Evolutionary conservation across 768 basidiomycete species (phyloP).

Genomic region (Lepiota venenata): DNA sequence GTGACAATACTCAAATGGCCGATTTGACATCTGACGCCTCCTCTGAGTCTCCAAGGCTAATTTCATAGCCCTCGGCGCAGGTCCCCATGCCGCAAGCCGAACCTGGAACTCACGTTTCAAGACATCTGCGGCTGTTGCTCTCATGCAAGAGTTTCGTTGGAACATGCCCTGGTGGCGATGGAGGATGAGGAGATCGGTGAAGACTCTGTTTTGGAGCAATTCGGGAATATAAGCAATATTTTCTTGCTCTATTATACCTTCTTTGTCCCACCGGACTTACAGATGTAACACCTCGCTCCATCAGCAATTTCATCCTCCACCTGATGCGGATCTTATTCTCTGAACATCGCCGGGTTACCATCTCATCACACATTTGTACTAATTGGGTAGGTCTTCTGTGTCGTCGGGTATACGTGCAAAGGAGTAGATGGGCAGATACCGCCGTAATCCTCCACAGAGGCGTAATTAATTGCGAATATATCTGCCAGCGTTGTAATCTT

Average conservation of each 20-base stretch:
- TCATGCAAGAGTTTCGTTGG: constrained; percentile 33
- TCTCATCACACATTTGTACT: neutral
- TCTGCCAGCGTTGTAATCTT: constrained; percentile 12
- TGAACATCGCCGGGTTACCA: constrained; percentile 9
- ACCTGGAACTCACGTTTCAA: constrained; percentile 67
- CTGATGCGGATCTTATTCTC: constrained; percentile 12
- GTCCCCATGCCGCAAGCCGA: constrained; percentile 53
- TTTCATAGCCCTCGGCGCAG: constrained; percentile 57
- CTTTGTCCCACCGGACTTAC: neutral
- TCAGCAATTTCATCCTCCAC: constrained; percentile 57
- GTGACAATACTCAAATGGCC: neutral
- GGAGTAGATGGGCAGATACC: too few relatives aligned
- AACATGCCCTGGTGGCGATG: constrained; percentile 31
- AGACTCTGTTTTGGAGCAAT: constrained; percentile 32
- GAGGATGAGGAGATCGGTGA: constrained; percentile 34
- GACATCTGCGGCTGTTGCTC: constrained; percentile 49
- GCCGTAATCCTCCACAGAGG: too few relatives aligned
- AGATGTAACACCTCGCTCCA: constrained; percentile 50
- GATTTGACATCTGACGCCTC: neutral
- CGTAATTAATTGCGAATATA: constrained; percentile 5
- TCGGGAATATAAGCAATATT: constrained; percentile 55
- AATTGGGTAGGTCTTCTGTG: too few relatives aligned
- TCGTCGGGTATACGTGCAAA: too few relatives aligned
- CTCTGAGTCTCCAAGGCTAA: constrained; percentile 54
- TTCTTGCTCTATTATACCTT: constrained; percentile 9